These are phyloP conservation scores for Aspergillus sp. DNA, from an alignment of 2,329 filamentous ascomycete genomes.

Conservation along the genomic window DNA sequence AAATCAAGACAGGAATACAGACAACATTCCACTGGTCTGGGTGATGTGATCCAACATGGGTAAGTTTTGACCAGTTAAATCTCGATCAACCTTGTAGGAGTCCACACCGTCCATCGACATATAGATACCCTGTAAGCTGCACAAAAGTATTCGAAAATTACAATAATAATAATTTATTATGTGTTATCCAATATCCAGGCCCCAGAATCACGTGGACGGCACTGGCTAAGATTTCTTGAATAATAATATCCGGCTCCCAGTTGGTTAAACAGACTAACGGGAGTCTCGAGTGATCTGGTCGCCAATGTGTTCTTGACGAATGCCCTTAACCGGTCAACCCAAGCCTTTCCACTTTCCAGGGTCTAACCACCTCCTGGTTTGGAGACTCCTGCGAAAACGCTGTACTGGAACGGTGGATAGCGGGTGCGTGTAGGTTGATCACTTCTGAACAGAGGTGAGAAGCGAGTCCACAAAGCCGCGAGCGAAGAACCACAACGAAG, in stretches of 20 bases:
- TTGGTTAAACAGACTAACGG: not conserved
- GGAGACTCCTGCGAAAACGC: not conserved
- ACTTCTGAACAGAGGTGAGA: not conserved
- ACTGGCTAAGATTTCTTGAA: too few species aligned
- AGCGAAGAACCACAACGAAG: not conserved
- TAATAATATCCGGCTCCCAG: not conserved
- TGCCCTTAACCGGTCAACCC: too few species aligned
- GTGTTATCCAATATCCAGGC: not conserved
- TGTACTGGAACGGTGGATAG: not conserved
- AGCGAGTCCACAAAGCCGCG: not conserved
- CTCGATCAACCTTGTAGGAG: too few species aligned
- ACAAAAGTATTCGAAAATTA: not conserved
- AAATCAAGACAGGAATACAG: too few species aligned
- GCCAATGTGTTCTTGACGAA: not conserved
- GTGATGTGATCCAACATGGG: too few species aligned
- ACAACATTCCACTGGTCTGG: too few species aligned
- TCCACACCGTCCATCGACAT: too few species aligned
- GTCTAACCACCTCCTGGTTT: not conserved
- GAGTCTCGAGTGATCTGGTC: not conserved
- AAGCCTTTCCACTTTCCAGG: not conserved
- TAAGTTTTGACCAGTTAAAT: too few species aligned
- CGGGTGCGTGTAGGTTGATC: not conserved
- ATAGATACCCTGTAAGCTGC: too few species aligned
- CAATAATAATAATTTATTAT: not conserved
- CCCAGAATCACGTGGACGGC: too few species aligned